Evolutionary conservation across 129 eudicot species (phyloP).

Genomic region (Artemisia argyi): DNA sequence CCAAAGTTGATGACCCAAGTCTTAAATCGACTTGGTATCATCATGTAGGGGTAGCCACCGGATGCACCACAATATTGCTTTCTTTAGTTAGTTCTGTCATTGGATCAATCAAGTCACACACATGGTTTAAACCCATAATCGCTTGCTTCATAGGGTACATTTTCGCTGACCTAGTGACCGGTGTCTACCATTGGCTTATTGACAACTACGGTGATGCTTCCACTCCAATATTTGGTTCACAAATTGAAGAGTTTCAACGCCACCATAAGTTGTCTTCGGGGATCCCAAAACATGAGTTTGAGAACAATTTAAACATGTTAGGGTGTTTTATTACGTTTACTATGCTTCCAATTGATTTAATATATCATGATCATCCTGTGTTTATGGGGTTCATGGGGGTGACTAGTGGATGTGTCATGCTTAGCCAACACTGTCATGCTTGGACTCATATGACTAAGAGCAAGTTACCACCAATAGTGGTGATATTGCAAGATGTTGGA

Average conservation of each 20-base stretch:
- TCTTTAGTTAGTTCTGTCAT: constrained; percentile 51
- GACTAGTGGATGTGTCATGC: constrained; percentile 63
- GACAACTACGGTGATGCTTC: constrained; percentile 65
- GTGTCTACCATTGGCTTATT: constrained; percentile 76
- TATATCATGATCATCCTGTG: constrained; percentile 32
- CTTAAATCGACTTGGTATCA: constrained; percentile 70
- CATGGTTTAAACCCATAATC: constrained; percentile 47
- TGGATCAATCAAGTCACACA: constrained; percentile 40
- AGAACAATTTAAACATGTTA: constrained; percentile 56
- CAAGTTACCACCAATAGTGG: constrained; percentile 56
- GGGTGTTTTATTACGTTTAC: constrained; percentile 40
- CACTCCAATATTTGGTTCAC: constrained; percentile 67
- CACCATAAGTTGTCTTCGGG: constrained; percentile 69
- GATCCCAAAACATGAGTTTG: constrained; percentile 50
- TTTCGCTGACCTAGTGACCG: constrained; percentile 63
- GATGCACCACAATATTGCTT: constrained; percentile 60
- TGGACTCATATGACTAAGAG: constrained; percentile 70
- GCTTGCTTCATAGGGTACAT: constrained; percentile 56
- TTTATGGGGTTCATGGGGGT: constrained; percentile 46
- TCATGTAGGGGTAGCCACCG: constrained; percentile 60
- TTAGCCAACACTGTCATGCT: constrained; percentile 59
- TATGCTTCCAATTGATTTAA: constrained; percentile 45
- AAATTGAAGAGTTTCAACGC: constrained; percentile 59
- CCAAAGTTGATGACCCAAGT: constrained; percentile 50
- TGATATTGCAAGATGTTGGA: constrained; percentile 61